Evolutionary conservation across 2,329 filamentous ascomycete species (phyloP).

Genomic region (Alternaria hordeiaustralica): DNA sequence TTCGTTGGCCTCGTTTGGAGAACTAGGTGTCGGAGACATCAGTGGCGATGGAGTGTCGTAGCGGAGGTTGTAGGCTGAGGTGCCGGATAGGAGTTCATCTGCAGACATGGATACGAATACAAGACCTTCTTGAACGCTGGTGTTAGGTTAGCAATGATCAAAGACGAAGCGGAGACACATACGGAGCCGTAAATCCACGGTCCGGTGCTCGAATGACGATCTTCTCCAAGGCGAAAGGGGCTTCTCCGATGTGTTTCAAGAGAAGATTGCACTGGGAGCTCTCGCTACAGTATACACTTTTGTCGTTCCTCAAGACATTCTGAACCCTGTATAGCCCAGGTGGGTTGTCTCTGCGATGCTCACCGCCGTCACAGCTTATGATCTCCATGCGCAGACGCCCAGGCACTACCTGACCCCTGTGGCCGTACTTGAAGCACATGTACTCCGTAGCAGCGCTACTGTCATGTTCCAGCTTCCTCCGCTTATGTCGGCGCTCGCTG

Average conservation of each 20-base stretch:
- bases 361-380: constrained; percentile 85
- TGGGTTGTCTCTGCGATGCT: constrained; percentile 64
- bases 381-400: constrained; percentile 86
- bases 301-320: constrained; percentile 83
- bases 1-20: constrained; percentile 32
- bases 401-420: constrained; percentile 84
- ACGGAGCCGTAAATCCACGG: constrained; percentile 84
- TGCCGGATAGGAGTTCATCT: constrained; percentile 75
- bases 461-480: constrained; percentile 51
- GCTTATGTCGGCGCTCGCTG: constrained; percentile 36
- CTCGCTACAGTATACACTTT: constrained; percentile 88
- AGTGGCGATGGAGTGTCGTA: constrained; percentile 48
- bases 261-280: constrained; percentile 87
- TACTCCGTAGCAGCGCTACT: constrained; percentile 28
- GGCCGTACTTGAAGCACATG: constrained; percentile 75
- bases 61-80: constrained; percentile 76
- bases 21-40: constrained; percentile 36
- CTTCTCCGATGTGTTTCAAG: constrained; percentile 78
- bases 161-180: constrained; percentile 53
- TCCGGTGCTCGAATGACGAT: constrained; percentile 86
- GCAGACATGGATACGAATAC: constrained; percentile 88
- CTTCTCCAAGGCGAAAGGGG: constrained; percentile 83
- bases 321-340: constrained; percentile 59
- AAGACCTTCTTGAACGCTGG: constrained; percentile 86
- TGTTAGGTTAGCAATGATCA: constrained; percentile 41